phyloP scores from a whole-genome alignment of 2,329 filamentous ascomycete species.

The Beauveria caledonica region DNA sequence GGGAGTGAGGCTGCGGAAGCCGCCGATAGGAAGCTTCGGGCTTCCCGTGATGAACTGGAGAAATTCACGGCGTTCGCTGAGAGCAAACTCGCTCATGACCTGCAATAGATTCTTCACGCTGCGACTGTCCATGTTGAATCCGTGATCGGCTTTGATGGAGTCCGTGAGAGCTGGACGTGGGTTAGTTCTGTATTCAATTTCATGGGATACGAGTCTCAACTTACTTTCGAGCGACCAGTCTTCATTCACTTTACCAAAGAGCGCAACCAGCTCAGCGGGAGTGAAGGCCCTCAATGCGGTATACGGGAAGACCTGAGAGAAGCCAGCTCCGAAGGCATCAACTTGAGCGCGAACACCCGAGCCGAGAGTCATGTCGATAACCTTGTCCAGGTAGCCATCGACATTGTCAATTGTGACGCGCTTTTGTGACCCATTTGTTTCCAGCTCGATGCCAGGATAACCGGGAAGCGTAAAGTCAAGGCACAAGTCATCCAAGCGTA shows the following conservation, averaged over 20 bases:
- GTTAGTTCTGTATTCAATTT: conserved; percentile 11
- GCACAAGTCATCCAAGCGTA: conserved; percentile 74
- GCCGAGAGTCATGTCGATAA: conserved; percentile 88
- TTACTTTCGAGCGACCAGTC: conserved; percentile 97
- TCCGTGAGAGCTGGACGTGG: conserved; percentile 73
- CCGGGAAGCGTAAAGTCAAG: conserved; percentile 94
- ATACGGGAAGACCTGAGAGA: conserved; percentile 95
- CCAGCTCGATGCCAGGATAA: conserved; percentile 77
- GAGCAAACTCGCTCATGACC: conserved; percentile 80
- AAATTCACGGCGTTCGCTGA: conserved; percentile 77
- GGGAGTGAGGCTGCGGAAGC: conserved; percentile 92
- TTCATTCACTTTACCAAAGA: conserved; percentile 88
- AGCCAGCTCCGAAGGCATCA: conserved; percentile 82
- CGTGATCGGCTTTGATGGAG: conserved; percentile 96
- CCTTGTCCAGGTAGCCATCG: conserved; percentile 76
- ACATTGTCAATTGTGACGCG: conserved; percentile 86
- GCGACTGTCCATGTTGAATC: conserved; percentile 96
- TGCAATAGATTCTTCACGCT: conserved; percentile 90
- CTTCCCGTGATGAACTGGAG: conserved; percentile 97
- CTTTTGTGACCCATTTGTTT: conserved; percentile 64
- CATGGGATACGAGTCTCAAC: conserved; percentile 26
- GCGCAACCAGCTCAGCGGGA: conserved; percentile 84
- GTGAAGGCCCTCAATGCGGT: conserved; percentile 88
- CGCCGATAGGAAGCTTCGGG: conserved; percentile 95
- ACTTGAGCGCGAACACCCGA: conserved; percentile 80